A percentile compares a stretch with the other conserved stretches of the same genome.
These are phyloP conservation scores for Aegilops speltoides DNA, from an alignment of 176 grass and related monocot species.

Conservation along the genomic window DNA sequence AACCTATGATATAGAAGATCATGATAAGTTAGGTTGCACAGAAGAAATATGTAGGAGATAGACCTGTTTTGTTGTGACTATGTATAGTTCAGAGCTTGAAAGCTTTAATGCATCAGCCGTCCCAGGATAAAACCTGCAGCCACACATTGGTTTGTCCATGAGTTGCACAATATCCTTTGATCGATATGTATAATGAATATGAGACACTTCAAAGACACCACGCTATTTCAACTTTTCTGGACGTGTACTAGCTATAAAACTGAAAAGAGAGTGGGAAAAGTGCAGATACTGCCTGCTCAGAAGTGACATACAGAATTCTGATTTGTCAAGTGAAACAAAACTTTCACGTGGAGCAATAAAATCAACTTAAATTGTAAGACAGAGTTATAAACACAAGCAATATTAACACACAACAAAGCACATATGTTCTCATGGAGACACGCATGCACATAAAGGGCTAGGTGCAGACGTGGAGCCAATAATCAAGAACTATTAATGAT, in stretches of 20 bases:
- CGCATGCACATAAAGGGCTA: too few species aligned
- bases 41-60: neutral
- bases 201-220: neutral
- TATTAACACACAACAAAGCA: neutral
- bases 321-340: neutral
- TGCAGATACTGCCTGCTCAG: neutral
- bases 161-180: neutral
- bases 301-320: neutral
- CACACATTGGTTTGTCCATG: neutral
- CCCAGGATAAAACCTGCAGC: conserved; percentile 86
- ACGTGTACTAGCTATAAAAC: neutral
- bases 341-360: neutral
- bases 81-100: conserved; percentile 86
- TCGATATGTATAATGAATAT: neutral
- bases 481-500: too few species aligned
- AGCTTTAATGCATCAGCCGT: conserved; percentile 92
- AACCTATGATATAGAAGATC: neutral
- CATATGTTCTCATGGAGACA: neutral
- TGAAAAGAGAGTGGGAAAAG: neutral
- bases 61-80: conserved; percentile 98
- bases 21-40: neutral
- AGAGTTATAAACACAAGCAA: neutral
- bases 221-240: neutral
- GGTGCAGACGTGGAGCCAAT: too few species aligned
- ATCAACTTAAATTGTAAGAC: neutral